Percentiles rank a stretch among this genome's conserved stretches.
Conservation (phyloP, 1,284 basidiomycete species). For the Ustilago tritici region DNA sequence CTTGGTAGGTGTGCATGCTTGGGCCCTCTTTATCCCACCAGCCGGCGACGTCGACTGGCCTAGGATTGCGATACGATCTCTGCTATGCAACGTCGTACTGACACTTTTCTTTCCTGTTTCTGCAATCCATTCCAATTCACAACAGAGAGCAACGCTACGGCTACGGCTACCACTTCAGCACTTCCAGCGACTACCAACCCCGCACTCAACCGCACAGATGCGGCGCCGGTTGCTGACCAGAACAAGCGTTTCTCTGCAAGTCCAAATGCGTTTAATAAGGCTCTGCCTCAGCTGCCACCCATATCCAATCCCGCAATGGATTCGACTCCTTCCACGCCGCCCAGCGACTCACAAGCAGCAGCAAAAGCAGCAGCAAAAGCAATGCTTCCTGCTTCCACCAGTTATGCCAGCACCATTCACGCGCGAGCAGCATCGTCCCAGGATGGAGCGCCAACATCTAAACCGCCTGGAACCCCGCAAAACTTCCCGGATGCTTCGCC, state of each 20-base stretch:
- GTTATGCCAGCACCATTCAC: slow-evolving; percentile 23
- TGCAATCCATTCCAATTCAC: background rate
- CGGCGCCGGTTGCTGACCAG: background rate
- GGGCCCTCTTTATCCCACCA: background rate
- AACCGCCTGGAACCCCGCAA: slow-evolving; percentile 31
- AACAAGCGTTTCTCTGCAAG: slow-evolving; percentile 24
- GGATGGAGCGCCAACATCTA: slow-evolving; percentile 27
- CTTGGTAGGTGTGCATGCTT: slow-evolving; percentile 11
- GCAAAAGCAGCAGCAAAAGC: background rate
- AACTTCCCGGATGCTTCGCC: slow-evolving; percentile 13
- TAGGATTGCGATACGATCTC: background rate
- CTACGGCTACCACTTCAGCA: slow-evolving; percentile 3
- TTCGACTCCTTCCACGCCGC: background rate
- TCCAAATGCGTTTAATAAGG: slow-evolving; percentile 33
- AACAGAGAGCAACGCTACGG: slow-evolving; percentile 1
- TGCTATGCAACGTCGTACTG: slow-evolving; percentile 21
- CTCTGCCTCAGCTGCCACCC: slow-evolving; percentile 27
- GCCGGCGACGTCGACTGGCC: background rate
- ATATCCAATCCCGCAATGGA: slow-evolving; percentile 6
- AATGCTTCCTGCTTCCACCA: slow-evolving; percentile 12
- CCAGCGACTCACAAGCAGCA: slow-evolving; percentile 7
- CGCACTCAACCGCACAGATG: slow-evolving; percentile 8
- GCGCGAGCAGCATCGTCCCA: slow-evolving; percentile 20
- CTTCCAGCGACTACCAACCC: background rate
- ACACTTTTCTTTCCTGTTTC: background rate